Evolutionary conservation across 441 rosid genomes (phyloP).

Genomic region (Gossypium lobatum): DNA sequence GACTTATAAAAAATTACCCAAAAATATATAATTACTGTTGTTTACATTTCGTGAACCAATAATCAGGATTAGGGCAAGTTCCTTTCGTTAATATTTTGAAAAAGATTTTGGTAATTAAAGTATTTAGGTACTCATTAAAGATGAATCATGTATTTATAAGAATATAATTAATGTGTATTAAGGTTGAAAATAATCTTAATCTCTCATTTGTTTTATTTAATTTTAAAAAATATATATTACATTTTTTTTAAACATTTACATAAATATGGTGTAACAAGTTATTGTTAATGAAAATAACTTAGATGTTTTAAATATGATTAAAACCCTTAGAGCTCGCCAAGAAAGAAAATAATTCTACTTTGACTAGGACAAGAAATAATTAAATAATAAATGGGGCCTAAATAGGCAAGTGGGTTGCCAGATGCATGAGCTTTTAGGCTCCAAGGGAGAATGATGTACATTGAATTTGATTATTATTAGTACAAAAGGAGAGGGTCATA

Average conservation of each 20-base stretch:
- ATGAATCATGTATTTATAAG: not conserved
- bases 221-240: no score
- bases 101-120: not conserved
- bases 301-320: no score
- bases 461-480: not conserved
- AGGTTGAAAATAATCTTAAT: no score
- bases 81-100: not conserved
- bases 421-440: not conserved
- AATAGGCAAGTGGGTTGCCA: not conserved
- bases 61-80: not conserved
- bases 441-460: not conserved
- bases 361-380: not conserved
- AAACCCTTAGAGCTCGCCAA: not conserved
- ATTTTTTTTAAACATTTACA: no score
- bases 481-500: not conserved
- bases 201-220: no score
- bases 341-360: not conserved
- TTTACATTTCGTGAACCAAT: no score
- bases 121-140: not conserved
- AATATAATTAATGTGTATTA: no score
- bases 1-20: no score
- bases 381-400: not conserved
- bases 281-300: no score
- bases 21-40: no score
- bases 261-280: not conserved